Base-by-base conservation (phyloP, 768 basidiomycete species). In the Podaxis sp. region DNA sequence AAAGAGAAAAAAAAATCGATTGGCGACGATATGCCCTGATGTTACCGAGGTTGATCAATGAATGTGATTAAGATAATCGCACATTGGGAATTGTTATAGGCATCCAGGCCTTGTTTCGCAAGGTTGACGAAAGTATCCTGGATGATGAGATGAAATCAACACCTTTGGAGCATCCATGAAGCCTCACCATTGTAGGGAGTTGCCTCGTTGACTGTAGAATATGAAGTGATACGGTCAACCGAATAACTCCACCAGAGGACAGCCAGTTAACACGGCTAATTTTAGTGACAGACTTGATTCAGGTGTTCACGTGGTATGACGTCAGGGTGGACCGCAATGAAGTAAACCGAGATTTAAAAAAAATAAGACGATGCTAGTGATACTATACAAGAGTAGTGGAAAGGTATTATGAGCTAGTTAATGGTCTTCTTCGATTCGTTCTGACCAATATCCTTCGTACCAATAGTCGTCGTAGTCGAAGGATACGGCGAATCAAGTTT, bases 71-170 rank as follows among this genome's bases (percentile, higher is more conserved):
- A 58, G 50, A 25, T 29, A 59, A 64, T 63, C 74, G 71, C 65
- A 82, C 80, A 73, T 15, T 85, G 81, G 17, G 80, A 82, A 29
- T 77, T 69, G 66, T 77, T 74, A 75, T 85, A 85, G 70, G 84
- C 77, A 41, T 83, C 72, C 66, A 82, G 72, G 65, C 85, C 85
- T 73, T 92, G 73, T 74, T 91, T 88, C 9, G 90, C 92, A 66
- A 93, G 72, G 62, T 84, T 85, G 27, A 55, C 25, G n/a, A 61
- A 47, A 5, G 25, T 55, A 37, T 61, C 60, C 60, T 61, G 41
- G 38, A 11, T 37, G 22, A 7, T 38, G 7, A 11, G 15, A 9
- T 24, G 15, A 40, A 12, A 4, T 50, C 4, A 25, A 27, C 25
- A 27, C 15, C 15, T 19, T 40, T 15, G 11, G 24, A 22, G 6